Evolutionary conservation across 2,329 filamentous ascomycete species (phyloP), one percentile per base, ranked within the genome.

Genomic region (Emmonsiellopsis sp.): DNA sequence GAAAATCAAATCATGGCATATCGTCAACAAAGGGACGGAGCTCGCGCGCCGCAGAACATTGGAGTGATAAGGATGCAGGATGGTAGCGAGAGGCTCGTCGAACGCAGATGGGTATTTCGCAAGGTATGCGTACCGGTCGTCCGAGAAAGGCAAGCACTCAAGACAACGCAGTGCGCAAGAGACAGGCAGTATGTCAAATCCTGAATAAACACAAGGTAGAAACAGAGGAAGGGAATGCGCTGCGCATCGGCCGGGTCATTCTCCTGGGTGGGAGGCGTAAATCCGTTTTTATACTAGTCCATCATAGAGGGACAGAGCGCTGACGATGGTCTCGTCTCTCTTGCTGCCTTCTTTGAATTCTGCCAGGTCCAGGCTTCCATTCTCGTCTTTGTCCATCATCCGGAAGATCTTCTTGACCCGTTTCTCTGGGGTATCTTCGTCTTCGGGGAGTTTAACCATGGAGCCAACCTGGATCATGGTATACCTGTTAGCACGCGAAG

Each of bases 301-400:
- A 68, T 98, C 93, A 67, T 98, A 98, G 60, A 98, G 79, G 54
- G 91, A 96, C 66, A 98, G 78, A 35, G 93, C 93, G 52, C 92
- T 97, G 55, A 98, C 93, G 67, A 98, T 98, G 8, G 93, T 98
- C 77, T 97, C 92, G 73, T 98, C 93, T 56, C 91, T 87, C 79
- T 97, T 96, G 77, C 90, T 95, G 62, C 93, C 93, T 75, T 98
- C 93, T 76, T 97, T 97, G 79, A 98, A 98, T 71, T 98, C 93
- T 57, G 91, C 86, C 81, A 96, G 92, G 70, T 97, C 92, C 64
- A 98, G 76, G 67, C 88, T 94, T 63, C 92, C 93, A 69, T 97
- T 97, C 76, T 97, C 92, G 70, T 98, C 93, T 80, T 98, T 98
- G 79, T 98, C 93, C 93, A 98, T 98, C 93, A 97, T 97, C 66